phyloP scores from a whole-genome alignment of 2,329 filamentous ascomycete species.

The Blumeriella jaapii region DNA sequence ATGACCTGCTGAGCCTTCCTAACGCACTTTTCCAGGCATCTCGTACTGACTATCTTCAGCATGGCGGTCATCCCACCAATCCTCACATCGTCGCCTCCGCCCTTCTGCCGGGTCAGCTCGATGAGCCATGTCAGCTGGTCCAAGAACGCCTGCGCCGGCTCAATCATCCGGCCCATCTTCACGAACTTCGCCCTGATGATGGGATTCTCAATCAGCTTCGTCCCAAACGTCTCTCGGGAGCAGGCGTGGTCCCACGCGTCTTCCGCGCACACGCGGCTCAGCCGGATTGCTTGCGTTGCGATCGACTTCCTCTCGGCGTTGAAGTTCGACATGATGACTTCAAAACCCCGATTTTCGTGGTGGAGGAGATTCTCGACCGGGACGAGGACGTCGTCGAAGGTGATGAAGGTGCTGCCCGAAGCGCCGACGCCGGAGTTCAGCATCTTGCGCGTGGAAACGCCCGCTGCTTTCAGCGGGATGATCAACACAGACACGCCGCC shows the following conservation, averaged over 20 bases:
- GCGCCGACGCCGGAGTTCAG: slow-evolving; percentile 56
- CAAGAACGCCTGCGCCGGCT: slow-evolving; percentile 48
- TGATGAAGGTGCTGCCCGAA: slow-evolving; percentile 43
- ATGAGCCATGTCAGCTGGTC: slow-evolving; percentile 43
- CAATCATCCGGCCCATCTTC: slow-evolving; percentile 47
- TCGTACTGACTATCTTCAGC: slow-evolving; percentile 39
- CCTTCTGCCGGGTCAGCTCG: slow-evolving; percentile 16
- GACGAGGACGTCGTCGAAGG: slow-evolving; percentile 43
- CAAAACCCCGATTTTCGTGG: slow-evolving; percentile 42
- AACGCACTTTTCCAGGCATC: slow-evolving; percentile 40
- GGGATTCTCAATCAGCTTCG: slow-evolving; percentile 44
- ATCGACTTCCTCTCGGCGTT: slow-evolving; percentile 49
- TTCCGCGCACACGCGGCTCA: slow-evolving; percentile 43
- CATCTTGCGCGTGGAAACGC: slow-evolving; percentile 43
- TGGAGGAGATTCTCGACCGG: slow-evolving; percentile 42
- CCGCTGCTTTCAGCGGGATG: slow-evolving; percentile 38
- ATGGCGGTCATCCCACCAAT: slow-evolving; percentile 41
- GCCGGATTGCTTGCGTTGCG: slow-evolving; percentile 42
- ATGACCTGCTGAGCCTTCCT: slow-evolving; percentile 45
- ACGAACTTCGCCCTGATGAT: slow-evolving; percentile 49
- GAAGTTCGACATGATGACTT: slow-evolving; percentile 48
- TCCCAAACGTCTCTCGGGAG: slow-evolving; percentile 45
- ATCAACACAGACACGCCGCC: slow-evolving; percentile 45
- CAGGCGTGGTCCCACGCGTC: slow-evolving; percentile 41
- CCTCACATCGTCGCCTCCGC: slow-evolving; percentile 27